Evolutionary conservation across 2,329 filamentous ascomycete species (phyloP).

Genomic region (Biscogniauxia mediterranea): DNA sequence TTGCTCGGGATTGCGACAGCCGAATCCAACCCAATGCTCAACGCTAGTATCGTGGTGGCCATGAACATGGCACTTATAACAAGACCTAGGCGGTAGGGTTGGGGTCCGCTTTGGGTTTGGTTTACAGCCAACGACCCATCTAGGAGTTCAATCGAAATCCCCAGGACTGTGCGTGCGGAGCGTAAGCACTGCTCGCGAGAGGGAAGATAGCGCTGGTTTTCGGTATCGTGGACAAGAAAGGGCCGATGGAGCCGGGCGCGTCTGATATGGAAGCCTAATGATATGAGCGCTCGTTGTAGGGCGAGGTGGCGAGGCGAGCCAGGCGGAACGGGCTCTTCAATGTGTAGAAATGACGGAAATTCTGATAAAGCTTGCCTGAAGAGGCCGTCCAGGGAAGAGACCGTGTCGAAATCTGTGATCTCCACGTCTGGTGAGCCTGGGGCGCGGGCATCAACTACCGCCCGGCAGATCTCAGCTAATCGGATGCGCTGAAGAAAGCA

Average conservation of each 20-base stretch:
- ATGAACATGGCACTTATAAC: constrained; percentile 25
- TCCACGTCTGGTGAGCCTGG: constrained; percentile 21
- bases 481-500: constrained; percentile 39
- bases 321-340: constrained; percentile 10
- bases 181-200: constrained; percentile 23
- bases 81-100: constrained; percentile 19
- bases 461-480: constrained; percentile 37
- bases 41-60: constrained; percentile 24
- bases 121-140: constrained; percentile 4
- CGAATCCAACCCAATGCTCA: constrained; percentile 3
- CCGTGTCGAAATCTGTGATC: constrained; percentile 30
- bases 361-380: constrained; percentile 19
- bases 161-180: constrained; percentile 26
- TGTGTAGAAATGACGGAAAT: constrained; percentile 20
- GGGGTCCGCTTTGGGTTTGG: not conserved
- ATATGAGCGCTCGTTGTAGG: constrained; percentile 22
- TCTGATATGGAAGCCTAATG: constrained; percentile 24
- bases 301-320: constrained; percentile 13
- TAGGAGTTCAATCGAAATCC: constrained; percentile 20
- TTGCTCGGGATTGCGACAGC: not conserved
- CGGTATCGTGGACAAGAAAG: constrained; percentile 23
- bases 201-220: constrained; percentile 12
- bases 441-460: constrained; percentile 34
- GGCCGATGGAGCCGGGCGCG: constrained; percentile 28
- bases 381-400: constrained; percentile 34